Evolutionary conservation across 331 rosid species (phyloP), one percentile per base, ranked within the genome.

Genomic region (Telfairia occidentalis): DNA sequence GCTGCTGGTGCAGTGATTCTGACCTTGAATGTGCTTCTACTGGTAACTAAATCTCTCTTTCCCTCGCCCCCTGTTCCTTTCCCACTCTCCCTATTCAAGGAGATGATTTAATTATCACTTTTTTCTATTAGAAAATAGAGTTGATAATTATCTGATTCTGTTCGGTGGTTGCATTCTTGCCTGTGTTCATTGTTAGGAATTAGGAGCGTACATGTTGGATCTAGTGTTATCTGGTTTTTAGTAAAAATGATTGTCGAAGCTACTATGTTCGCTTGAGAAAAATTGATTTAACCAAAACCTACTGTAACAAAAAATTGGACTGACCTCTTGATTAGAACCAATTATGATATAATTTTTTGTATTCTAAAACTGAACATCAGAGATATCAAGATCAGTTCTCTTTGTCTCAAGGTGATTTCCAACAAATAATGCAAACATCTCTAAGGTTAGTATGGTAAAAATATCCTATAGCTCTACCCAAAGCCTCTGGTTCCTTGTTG

Each of bases 1-100:
- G 99, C 97, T 73, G 96, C 97, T 40, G 99, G 99, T 42, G 97
- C 96, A 67, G 89, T 95, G 76, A 85, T 95, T 82, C 79, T 95
- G 87, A 92, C 97, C 15, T 65, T 92, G 90, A 95, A 95, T 81
- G 99, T 95, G 28, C 89, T 95, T 74, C 96, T 95, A 29, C 95
- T 95, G 93, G 99, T 92, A 95, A 71, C 71, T 19, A 18, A 69
- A 61, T 38, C 81, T 82, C 75, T 77, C 67, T 71, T 77, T 73
- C 73, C 60, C 60, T 66, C 65, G 54, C 5, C 21, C 42, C 52
- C 71, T 5, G 43, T 53, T 72, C 12, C 53, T 5, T 71, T 64
- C 42, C 29, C 67, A 69, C 30, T 59, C 29, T 55, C 21, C 29
- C 38, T 43, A 2, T 75, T 35, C 61, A 13, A 18, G 63, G 42